phyloP scores from a whole-genome alignment of 495 filamentous ascomycete genomes.

The Hapsidospora chrysogenum region DNA sequence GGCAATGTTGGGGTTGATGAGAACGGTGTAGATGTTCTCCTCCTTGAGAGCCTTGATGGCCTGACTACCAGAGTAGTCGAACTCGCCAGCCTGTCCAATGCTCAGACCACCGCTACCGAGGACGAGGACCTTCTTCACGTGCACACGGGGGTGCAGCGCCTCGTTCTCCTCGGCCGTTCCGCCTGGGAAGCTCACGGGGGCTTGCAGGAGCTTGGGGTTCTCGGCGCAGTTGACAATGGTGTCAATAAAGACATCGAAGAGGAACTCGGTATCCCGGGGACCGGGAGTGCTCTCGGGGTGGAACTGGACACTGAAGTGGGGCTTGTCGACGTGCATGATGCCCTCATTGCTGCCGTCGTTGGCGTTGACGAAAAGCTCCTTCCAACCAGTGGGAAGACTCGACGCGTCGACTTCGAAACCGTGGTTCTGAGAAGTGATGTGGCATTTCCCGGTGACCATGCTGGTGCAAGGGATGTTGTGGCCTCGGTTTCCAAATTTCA shows the following conservation, averaged over 20 bases:
- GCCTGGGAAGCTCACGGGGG: slow-evolving; percentile 72
- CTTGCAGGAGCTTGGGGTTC: slow-evolving; percentile 41
- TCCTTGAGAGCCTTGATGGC: slow-evolving; percentile 96
- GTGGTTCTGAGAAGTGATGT: slow-evolving; percentile 98
- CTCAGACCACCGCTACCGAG: slow-evolving; percentile 87
- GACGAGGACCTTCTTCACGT: slow-evolving; percentile 85
- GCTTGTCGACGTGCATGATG: slow-evolving; percentile 68
- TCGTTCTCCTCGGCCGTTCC: slow-evolving; percentile 63
- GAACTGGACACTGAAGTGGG: slow-evolving; percentile 97
- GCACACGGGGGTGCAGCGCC: slow-evolving; percentile 54
- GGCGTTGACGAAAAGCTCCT: slow-evolving; percentile 90
- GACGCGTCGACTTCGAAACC: slow-evolving; percentile 79
- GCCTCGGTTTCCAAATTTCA: slow-evolving; percentile 98
- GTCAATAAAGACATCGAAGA: slow-evolving; percentile 92
- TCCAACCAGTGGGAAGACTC: slow-evolving; percentile 63
- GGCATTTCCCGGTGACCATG: slow-evolving; percentile 81
- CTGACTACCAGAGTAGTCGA: slow-evolving; percentile 92
- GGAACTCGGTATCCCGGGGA: slow-evolving; percentile 87
- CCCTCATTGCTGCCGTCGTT: slow-evolving; percentile 97
- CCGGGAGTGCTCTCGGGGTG: slow-evolving; percentile 94
- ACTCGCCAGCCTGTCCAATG: slow-evolving; percentile 94
- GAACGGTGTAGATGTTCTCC: slow-evolving; percentile 80
- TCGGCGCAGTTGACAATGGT: slow-evolving; percentile 51
- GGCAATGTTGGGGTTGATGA: slow-evolving; percentile 97
- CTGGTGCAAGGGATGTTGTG: slow-evolving; percentile 98